These are phyloP conservation scores for Termitomyces sp. DNA, from an alignment of 768 basidiomycete genomes.

Conservation along the genomic window DNA sequence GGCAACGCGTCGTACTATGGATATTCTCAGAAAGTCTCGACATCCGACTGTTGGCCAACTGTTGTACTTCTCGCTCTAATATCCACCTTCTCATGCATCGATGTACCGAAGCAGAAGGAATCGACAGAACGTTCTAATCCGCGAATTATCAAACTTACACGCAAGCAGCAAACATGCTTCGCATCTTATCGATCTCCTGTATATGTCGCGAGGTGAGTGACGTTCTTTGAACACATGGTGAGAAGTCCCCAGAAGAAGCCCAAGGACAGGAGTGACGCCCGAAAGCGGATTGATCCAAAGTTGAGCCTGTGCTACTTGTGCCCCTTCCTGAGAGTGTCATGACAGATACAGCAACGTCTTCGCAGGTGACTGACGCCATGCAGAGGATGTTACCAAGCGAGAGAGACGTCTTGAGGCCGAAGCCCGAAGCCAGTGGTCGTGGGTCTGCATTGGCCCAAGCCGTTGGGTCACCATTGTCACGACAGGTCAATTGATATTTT, in stretches of 20 bases:
- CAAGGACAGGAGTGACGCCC: not conserved
- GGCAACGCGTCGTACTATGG: not conserved
- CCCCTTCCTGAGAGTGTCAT: not conserved
- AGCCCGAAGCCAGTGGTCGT: not conserved
- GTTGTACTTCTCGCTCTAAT: not conserved
- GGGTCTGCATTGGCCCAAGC: not conserved
- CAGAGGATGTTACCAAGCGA: not conserved
- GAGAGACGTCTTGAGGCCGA: not conserved
- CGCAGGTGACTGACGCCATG: not conserved
- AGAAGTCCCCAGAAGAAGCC: not conserved
- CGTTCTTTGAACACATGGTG: not conserved
- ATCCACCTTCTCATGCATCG: not conserved
- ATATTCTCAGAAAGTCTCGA: not conserved
- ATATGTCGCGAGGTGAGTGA: not conserved
- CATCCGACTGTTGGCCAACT: not conserved
- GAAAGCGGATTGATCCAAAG: not conserved
- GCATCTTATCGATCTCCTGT: not conserved
- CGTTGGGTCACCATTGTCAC: not conserved
- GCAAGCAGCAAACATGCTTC: not conserved
- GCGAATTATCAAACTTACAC: not conserved
- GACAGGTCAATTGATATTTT: not conserved
- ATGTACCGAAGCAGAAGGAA: not conserved
- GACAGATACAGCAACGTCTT: not conserved
- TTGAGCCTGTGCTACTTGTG: not conserved
- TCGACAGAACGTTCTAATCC: not conserved